Base-by-base conservation (phyloP, 192 early-diverging fungal species). In the Backusella parvicylindrica region DNA sequence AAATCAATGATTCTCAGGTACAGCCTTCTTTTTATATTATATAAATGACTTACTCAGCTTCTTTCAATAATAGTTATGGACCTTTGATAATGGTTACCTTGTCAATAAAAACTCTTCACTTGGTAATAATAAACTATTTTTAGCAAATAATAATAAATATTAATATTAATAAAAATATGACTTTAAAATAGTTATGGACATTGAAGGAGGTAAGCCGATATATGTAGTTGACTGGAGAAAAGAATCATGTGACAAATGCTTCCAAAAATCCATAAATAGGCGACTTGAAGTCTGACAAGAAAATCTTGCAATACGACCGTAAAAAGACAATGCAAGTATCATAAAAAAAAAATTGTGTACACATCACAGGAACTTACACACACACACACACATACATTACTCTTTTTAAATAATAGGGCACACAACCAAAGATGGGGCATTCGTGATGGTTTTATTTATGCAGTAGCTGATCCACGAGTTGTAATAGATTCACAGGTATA, bases 371-470 rank as follows among this genome's bases (percentile, higher is more conserved):
- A 36, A 56, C 70, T 56, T 23, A 53, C 49, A 31, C 32, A 71
- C 33, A 41, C 35, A n/a, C n/a, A n/a, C n/a, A n/a, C n/a, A n/a
- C n/a, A n/a, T n/a, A n/a, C n/a, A n/a, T n/a, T n/a, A n/a, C n/a
- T 11, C 8, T 18, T 11, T 1, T 49, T 43, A 3, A 15, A 50
- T 3, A 50, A 8, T 32, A 76, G 76, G 76, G 68, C 78, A 32
- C 78, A 79, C 9, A 74, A 79, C 53, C 78, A 75, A 56, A 64
- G 70, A 67, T 79, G 74, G 78, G 64, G 63, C n/a, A 70, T 53
- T 40, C 38, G 70, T 33, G 78, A 79, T 13, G 78, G 78, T 15
- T 79, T 66, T 47, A 30, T 79, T 23, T 65, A 79, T 60, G 64
- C 64, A 1, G 53, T 79, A 7, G 60, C 70, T 41, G 69, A 75